Evolutionary conservation across 2,329 filamentous ascomycete genomes (phyloP).

Genomic region (Beauveria sp.): DNA sequence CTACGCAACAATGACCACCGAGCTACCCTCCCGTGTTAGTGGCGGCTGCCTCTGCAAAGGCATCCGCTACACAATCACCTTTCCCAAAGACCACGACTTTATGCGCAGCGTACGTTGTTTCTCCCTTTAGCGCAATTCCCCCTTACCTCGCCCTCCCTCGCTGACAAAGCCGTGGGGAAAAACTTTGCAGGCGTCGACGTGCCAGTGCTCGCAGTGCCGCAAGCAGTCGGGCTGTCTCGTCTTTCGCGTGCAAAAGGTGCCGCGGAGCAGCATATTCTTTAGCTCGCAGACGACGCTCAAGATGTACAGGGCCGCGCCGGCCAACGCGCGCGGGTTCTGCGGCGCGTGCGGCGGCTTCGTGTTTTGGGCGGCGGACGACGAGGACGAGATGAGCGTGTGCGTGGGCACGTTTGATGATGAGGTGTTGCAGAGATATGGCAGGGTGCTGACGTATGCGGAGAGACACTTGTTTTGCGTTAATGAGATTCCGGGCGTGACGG

Average conservation of each 20-base stretch:
- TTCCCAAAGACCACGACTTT: conserved; percentile 39
- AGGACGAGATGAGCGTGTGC: conserved; percentile 25
- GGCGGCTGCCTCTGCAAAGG: conserved; percentile 46
- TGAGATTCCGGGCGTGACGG: conserved; percentile 41
- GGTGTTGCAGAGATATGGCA: conserved; percentile 31
- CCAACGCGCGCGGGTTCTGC: conserved; percentile 40
- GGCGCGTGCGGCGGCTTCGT: conserved; percentile 39
- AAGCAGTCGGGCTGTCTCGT: conserved; percentile 42
- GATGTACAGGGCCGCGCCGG: conserved; percentile 33
- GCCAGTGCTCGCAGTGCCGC: conserved; percentile 50
- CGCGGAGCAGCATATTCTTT: conserved; percentile 28
- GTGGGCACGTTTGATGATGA: conserved; percentile 39
- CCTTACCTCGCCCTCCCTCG: not conserved
- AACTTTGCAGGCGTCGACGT: conserved; percentile 33
- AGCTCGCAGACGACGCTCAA: conserved; percentile 25
- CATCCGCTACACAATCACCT: conserved; percentile 40
- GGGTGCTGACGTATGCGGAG: conserved; percentile 29
- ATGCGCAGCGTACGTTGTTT: conserved; percentile 21
- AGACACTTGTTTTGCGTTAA: conserved; percentile 36
- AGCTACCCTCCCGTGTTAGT: conserved; percentile 28
- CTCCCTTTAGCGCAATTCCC: no score
- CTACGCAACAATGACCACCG: not conserved
- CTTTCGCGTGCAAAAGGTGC: conserved; percentile 32
- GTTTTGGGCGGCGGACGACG: conserved; percentile 33
- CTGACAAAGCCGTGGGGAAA: no score